Percentiles rank a stretch among this genome's conserved stretches.
Evolutionary conservation across 805 yeast species (phyloP).

Genomic region (Saccharomyces paradoxus): DNA sequence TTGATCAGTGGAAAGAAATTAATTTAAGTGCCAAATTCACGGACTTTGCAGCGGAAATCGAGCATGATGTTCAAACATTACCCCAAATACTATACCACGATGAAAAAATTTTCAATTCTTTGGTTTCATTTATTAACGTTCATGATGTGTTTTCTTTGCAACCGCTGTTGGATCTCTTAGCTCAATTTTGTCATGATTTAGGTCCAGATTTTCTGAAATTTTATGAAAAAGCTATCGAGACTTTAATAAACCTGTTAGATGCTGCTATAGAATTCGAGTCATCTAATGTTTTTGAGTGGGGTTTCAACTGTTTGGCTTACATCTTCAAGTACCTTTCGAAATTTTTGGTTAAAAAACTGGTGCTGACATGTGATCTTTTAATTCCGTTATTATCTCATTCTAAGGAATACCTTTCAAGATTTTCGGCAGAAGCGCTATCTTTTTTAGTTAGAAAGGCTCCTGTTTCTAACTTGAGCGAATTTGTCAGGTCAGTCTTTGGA

Average conservation of each 20-base stretch:
- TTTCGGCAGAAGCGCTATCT: slow-evolving; percentile 85
- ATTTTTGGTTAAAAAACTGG: slow-evolving; percentile 50
- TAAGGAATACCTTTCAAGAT: slow-evolving; percentile 63
- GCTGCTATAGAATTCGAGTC: slow-evolving; percentile 42
- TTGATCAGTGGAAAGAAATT: slow-evolving; percentile 82
- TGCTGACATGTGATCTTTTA: slow-evolving; percentile 59
- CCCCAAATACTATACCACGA: slow-evolving; percentile 78
- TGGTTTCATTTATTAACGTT: slow-evolving; percentile 39
- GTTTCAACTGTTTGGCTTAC: slow-evolving; percentile 78
- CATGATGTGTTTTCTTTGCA: slow-evolving; percentile 69
- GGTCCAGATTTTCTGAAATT: slow-evolving; percentile 82
- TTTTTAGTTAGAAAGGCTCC: slow-evolving; percentile 68
- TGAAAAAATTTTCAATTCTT: slow-evolving; percentile 44
- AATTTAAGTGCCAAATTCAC: slow-evolving; percentile 69
- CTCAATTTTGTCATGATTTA: slow-evolving; percentile 84
- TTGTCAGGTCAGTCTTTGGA: slow-evolving; percentile 39
- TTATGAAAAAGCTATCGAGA: slow-evolving; percentile 45
- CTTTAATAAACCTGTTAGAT: slow-evolving; percentile 40
- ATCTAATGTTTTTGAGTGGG: slow-evolving; percentile 66
- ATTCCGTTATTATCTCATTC: slow-evolving; percentile 53
- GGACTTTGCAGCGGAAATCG: slow-evolving; percentile 49
- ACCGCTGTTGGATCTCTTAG: slow-evolving; percentile 68
- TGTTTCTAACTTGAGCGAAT: slow-evolving; percentile 36
- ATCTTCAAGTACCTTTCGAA: slow-evolving; percentile 79
- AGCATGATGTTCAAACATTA: slow-evolving; percentile 52